Evolutionary conservation across 2,329 filamentous ascomycete species (phyloP), one percentile per base, ranked within the genome.

Genomic region (Fusarium pilosicola): DNA sequence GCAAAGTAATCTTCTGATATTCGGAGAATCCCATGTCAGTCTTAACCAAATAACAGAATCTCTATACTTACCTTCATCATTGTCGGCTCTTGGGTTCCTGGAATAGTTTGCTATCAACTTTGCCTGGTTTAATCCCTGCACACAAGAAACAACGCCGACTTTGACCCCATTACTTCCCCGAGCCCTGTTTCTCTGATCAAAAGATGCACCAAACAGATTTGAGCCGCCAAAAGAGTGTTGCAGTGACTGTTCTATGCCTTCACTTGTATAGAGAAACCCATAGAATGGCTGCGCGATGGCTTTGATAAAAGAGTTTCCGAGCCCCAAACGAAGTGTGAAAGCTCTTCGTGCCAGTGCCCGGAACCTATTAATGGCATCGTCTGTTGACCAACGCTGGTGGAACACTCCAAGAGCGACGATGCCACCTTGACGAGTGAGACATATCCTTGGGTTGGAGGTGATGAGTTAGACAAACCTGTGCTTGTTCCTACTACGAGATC

Each of bases 401-500:
- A 74, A 74, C 1, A 70, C 38, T 1, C 68, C 65, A 11, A 72
- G 24, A 3, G 68, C 68, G 1, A 72, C 55, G 17, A 74, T 69
- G 1, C 65, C 71, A 7, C 71, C 64, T 49, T 32, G 46, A 49
- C 7, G 11, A 9, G 22, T 49, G 7, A 49, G 46, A 13, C 7
- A 18, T 0, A 0, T 34, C 14, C 32, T 34, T 3, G 0, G 14
- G 3, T 1, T 17, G 32, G 0, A 34, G 32, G 14, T 8, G 1
- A 18, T 7, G 14, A 13, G 7, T 13, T 2, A 5, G 28, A 49
- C 22, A 18, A 49, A 49, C 28, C 70, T 30, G 71, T 74, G 18
- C 71, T 72, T 17, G 71, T 72, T 6, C 69, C 71, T 4, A 72
- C n/a, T 0, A 72, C 69, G 1, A 74, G 58, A 45, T 74, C 69